Conservation (phyloP, 2,329 filamentous ascomycete genomes). For the Corynespora cassiicola region DNA sequence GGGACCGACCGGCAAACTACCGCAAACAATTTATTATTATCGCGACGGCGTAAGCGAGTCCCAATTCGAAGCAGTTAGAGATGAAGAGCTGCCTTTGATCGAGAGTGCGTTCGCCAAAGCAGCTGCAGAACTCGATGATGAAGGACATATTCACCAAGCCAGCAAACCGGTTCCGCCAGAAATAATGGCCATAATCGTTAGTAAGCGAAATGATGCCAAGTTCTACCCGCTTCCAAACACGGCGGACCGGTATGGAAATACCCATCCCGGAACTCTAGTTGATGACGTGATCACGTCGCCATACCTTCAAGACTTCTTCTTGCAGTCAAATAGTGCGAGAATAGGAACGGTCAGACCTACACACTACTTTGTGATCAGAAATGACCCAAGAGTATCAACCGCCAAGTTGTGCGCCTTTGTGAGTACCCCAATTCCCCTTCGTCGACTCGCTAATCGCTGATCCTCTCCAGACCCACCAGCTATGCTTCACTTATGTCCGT, state of each 20-base stretch:
- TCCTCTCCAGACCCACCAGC: slow-evolving; percentile 34
- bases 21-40: slow-evolving; percentile 2
- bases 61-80: slow-evolving; percentile 1
- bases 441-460: no score
- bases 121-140: no score
- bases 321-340: slow-evolving; percentile 35
- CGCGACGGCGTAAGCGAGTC: slow-evolving; percentile 8
- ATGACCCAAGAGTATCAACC: slow-evolving; percentile 2
- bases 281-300: slow-evolving; percentile 29
- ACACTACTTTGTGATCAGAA: slow-evolving; percentile 37
- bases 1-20: no score
- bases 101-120: slow-evolving; percentile 17
- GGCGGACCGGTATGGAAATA: slow-evolving; percentile 16
- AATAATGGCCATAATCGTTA: slow-evolving; percentile 42
- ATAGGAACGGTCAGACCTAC: slow-evolving; percentile 32
- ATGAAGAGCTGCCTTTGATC: slow-evolving; percentile 35
- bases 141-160: no score
- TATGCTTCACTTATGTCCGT: slow-evolving; percentile 44
- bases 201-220: slow-evolving; percentile 50
- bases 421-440: background rate
- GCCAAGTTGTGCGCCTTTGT: background rate
- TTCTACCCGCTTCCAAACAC: slow-evolving; percentile 40
- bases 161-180: slow-evolving; percentile 32
- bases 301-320: slow-evolving; percentile 38
- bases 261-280: slow-evolving; percentile 29